These are phyloP conservation scores for Rhytidiadelphus loreus DNA, from an alignment of 225 moss, liverwort and hornwort species.

Conservation along the genomic window DNA sequence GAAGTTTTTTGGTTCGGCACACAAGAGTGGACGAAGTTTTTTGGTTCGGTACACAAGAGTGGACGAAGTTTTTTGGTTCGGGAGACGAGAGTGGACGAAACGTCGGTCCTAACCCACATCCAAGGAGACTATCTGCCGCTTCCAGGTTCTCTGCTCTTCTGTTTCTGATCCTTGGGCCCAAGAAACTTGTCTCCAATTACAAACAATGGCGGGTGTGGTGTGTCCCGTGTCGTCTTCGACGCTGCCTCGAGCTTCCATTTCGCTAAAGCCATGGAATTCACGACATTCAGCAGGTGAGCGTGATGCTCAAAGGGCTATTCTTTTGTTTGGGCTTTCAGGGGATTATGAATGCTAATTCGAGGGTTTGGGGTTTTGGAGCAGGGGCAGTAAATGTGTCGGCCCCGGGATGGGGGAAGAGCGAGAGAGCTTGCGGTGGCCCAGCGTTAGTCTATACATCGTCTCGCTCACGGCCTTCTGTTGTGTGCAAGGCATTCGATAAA, in stretches of 20 bases:
- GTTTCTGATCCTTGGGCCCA: background rate
- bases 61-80: background rate
- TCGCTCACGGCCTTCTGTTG: constrained; percentile 2
- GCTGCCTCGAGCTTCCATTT: background rate
- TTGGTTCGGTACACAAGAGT: background rate
- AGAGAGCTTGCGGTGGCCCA: background rate
- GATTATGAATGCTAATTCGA: background rate
- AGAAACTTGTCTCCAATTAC: background rate
- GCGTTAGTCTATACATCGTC: background rate
- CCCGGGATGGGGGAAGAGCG: background rate
- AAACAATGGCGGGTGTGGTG: constrained; percentile 18
- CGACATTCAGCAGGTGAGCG: constrained; percentile 6
- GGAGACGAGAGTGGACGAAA: background rate
- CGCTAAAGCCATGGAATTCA: background rate
- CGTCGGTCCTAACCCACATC: constrained; percentile 2
- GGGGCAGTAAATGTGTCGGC: constrained; percentile 1
- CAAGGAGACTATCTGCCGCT: background rate
- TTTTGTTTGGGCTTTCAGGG: background rate
- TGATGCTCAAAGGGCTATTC: background rate
- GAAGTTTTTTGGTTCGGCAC: background rate
- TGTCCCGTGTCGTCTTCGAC: constrained; percentile 6
- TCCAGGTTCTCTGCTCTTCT: background rate
- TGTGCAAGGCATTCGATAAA: constrained; percentile 32
- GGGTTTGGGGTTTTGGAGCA: background rate
- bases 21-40: background rate